Base-by-base conservation (phyloP, 1,284 basidiomycete species). In the Rhodotorula mucilaginosa region DNA sequence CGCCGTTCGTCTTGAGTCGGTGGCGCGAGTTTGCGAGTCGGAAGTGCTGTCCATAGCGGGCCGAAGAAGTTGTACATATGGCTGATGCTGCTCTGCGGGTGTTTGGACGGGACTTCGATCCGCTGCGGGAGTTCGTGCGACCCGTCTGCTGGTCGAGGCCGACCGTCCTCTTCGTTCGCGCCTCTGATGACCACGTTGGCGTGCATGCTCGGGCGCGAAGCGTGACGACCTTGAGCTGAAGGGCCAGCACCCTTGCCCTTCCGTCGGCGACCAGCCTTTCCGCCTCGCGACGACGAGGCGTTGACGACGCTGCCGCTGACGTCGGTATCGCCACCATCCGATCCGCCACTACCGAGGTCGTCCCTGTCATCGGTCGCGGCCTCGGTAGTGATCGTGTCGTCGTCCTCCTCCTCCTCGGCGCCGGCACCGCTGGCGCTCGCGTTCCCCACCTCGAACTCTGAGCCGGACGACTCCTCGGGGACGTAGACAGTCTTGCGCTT, bases 401-500 rank as follows among this genome's bases (percentile, higher is more conserved):
- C 61, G 58, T 39, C 39, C 26, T 59, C 48, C 19, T 44, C 34
- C n/a, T 31, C 65, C 10, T 26, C 48, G 34, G 4, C 23, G 26
- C 39, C 7, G 3, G 54, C 34, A 13, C 23, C 46, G 1, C 4
- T 39, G 2, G 18, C 19, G n/a, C 8, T 58, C 5, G 26, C 49
- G 15, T 23, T 12, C 29, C 34, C 57, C 23, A 26, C 48, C n/a
- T 67, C 60, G 26, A 61, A 65, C 15, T 61, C 61, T 34, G 48
- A 52, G 7, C 67, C 67, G 29, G 56, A 58, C 21, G 46, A 57
- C 7, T 49, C 67, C 21, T 62, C 61, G 34, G 67, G 67, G 34
- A 68, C 58, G 67, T 68, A 63, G 48, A 54, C 48, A 13, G 67
- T 49, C n/a, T 60, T 54, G 58, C 63, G 58, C 46, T 69, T 64